Base-by-base conservation (phyloP, 441 rosid species). In the Lepidium campestre region DNA sequence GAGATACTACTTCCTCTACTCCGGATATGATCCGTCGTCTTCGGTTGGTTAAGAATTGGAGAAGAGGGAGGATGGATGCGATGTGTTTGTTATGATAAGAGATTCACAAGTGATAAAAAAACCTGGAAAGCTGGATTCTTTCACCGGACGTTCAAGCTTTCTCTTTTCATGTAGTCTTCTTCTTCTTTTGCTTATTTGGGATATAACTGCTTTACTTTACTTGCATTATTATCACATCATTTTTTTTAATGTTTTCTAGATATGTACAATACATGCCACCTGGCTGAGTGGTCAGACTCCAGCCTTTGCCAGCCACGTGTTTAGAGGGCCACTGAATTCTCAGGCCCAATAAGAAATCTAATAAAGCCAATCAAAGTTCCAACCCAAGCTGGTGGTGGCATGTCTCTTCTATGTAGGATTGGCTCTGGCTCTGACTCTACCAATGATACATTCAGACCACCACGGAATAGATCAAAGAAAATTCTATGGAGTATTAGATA, bases 111-210 rank as follows among this genome's bases (percentile, higher is more conserved):
- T 36, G 48, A 19, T n/a, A 5, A 4, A 50, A 1, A 29, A 7
- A 29, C 34, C 22, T 20, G 36, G 45, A 23, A 59, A 58, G 52
- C 2, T 27, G 2, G 62, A 52, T 52, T 53, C 39, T 50, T 60
- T 60, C 67, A 69, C 73, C 61, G 25, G 7, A 7, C 4, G 31
- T 42, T 70, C 62, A 61, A 62, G 74, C 19, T 8, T 50, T 42
- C 27, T 31, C 55, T 40, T 48, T 58, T 29, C 34, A 7, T 1
- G 7, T 29, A 6, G 34, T 29, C 1, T 25, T 57, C 20, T 19
- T 55, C 20, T 23, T 25, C 17, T 29, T 29, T 53, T 53, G 7
- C 60, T 15, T 32, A n/a, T 48, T 68, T 59, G 0, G 27, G 66
- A 53, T 32, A 48, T 35, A 41, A 25, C 67, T 22, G 56, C 34